Percentiles rank a stretch among this genome's conserved stretches.
Conservation (phyloP, 805 yeast species). For the Saturnispora gosingensis region DNA sequence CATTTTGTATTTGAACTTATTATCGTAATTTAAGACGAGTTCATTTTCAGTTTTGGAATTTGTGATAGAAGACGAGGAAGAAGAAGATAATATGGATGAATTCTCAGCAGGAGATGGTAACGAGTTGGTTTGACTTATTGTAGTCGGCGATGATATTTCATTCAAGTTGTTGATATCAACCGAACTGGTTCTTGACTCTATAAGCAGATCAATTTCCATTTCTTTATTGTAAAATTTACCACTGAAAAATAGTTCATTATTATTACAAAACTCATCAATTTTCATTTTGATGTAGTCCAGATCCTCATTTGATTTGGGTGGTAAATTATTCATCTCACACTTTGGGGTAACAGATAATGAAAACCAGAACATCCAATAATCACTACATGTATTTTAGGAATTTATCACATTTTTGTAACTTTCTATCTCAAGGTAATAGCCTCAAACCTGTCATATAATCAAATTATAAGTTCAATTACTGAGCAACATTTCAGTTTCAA, state of each 20-base stretch:
- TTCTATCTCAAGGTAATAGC: background rate
- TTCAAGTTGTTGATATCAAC: background rate
- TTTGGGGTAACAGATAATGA: background rate
- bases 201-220: background rate
- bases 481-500: slow-evolving; percentile 5
- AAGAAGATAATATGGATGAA: slow-evolving; percentile 1
- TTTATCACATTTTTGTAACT: slow-evolving; percentile 1
- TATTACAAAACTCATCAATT: slow-evolving; percentile 7
- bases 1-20: slow-evolving; percentile 12
- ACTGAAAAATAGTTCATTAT: slow-evolving; percentile 7
- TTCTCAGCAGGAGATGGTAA: background rate
- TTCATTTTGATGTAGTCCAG: background rate
- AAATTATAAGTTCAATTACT: background rate
- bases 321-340: background rate
- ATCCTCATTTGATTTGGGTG: background rate
- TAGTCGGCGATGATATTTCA: background rate
- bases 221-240: slow-evolving; percentile 9
- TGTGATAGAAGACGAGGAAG: background rate
- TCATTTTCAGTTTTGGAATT: background rate
- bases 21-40: background rate
- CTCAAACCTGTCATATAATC: slow-evolving; percentile 3
- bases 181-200: background rate
- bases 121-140: background rate
- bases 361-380: background rate
- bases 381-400: background rate